These are phyloP conservation scores for Toxoplasma gondii DNA, from an alignment of 169 alveolate genomes.

Conservation along the genomic window DNA sequence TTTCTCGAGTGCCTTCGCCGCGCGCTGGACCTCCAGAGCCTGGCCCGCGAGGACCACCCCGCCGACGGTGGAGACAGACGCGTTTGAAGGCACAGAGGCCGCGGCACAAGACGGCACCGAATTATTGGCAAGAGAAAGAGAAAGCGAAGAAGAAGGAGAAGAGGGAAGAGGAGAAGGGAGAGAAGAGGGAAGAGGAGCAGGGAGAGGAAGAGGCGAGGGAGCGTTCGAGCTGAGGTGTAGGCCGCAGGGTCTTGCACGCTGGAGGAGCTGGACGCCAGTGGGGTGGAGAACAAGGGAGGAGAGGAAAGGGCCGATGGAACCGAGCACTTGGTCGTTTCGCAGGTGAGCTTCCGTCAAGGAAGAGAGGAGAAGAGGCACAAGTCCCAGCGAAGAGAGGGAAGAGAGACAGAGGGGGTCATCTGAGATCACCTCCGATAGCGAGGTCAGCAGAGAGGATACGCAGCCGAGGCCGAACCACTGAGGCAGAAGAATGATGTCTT, in stretches of 20 bases:
- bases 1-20: background rate
- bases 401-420: conserved; percentile 54
- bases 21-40: conserved; percentile 5
- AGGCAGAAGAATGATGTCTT: conserved; percentile 44
- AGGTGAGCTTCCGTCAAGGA: conserved; percentile 52
- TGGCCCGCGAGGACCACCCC: conserved; percentile 5
- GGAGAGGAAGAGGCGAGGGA: background rate
- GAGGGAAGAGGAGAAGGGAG: background rate
- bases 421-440: conserved; percentile 47
- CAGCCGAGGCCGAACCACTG: conserved; percentile 64
- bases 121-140: background rate
- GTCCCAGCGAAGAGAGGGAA: conserved; percentile 46
- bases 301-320: conserved; percentile 53
- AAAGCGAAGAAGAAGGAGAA: background rate
- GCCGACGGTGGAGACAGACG: background rate
- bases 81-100: background rate
- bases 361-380: conserved; percentile 56
- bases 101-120: background rate
- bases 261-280: conserved; percentile 57
- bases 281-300: conserved; percentile 58
- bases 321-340: conserved; percentile 54
- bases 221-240: background rate
- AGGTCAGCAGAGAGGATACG: conserved; percentile 47
- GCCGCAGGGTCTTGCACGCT: conserved; percentile 15
- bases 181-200: background rate